Evolutionary conservation across 2,329 filamentous ascomycete species (phyloP).

Genomic region (Fusarium sororula): DNA sequence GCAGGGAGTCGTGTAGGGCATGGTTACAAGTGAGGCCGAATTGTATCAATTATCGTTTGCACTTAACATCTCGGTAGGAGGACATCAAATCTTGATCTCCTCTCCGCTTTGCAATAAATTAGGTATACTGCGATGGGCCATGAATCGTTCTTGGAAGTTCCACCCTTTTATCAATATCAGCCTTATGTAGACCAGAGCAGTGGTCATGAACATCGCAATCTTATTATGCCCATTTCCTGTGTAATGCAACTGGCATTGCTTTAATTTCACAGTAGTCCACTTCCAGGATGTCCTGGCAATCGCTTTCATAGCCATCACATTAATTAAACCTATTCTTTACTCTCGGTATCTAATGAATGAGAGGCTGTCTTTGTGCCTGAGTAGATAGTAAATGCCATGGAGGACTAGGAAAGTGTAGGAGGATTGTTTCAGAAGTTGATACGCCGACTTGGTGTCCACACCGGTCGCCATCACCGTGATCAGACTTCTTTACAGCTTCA

Average conservation of each 20-base stretch:
- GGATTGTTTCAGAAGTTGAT: slow-evolving; percentile 2
- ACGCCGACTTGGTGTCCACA: neutral
- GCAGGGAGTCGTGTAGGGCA: neutral
- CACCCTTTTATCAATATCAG: neutral
- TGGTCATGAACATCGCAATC: neutral
- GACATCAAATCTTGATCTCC: neutral
- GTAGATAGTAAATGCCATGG: neutral
- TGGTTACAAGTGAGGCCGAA: neutral
- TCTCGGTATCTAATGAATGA: neutral
- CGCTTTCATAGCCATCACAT: neutral
- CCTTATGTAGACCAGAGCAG: neutral
- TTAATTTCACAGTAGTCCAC: neutral
- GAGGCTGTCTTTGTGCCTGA: neutral
- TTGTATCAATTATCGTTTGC: neutral
- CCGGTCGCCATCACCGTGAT: neutral
- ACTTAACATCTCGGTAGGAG: neutral
- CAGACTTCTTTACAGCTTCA: neutral
- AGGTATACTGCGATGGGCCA: neutral
- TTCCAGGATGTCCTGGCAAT: neutral
- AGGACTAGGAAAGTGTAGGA: neutral
- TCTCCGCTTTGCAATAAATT: neutral
- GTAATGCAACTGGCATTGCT: too few species aligned
- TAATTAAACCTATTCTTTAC: neutral
- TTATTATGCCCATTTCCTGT: neutral
- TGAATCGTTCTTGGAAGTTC: neutral